Conservation (phyloP, 1,284 basidiomycete species). For the Ceratobasidium sp. region DNA sequence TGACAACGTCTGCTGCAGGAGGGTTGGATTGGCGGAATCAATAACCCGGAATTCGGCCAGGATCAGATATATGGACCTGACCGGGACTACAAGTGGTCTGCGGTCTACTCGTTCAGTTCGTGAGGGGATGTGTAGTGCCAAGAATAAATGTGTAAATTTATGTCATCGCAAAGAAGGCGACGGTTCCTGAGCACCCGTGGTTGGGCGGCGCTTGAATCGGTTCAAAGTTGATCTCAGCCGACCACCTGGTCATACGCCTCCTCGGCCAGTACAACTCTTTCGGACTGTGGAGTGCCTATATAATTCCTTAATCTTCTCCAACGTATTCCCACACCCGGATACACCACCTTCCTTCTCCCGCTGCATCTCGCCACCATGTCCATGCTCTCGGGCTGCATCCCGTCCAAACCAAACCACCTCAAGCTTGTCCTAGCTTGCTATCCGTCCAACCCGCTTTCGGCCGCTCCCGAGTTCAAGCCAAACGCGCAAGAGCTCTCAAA, state of each 20-base stretch:
- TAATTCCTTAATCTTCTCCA: slow-evolving; percentile 21
- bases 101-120: slow-evolving; percentile 40
- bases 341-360: background rate
- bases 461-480: slow-evolving; percentile 82
- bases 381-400: slow-evolving; percentile 13
- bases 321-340: slow-evolving; percentile 12
- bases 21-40: slow-evolving; percentile 45
- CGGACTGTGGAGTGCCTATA: slow-evolving; percentile 8
- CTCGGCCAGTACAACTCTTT: slow-evolving; percentile 1
- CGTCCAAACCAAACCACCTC: slow-evolving; percentile 81
- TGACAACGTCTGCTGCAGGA: slow-evolving; percentile 38
- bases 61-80: slow-evolving; percentile 44
- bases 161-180: too few relatives aligned
- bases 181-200: slow-evolving; percentile 2
- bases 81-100: slow-evolving; percentile 41
- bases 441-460: slow-evolving; percentile 79
- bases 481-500: slow-evolving; percentile 90
- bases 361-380: slow-evolving; percentile 11
- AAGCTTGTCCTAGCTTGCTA: slow-evolving; percentile 90
- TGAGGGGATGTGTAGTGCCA: background rate
- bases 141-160: too few relatives aligned
- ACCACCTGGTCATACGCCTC: slow-evolving; percentile 6
- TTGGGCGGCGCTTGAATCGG: slow-evolving; percentile 9
- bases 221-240: slow-evolving; percentile 20
- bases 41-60: slow-evolving; percentile 43